These are phyloP conservation scores for Diaporthe batatas DNA, from an alignment of 2,329 filamentous ascomycete species.

Conservation along the genomic window DNA sequence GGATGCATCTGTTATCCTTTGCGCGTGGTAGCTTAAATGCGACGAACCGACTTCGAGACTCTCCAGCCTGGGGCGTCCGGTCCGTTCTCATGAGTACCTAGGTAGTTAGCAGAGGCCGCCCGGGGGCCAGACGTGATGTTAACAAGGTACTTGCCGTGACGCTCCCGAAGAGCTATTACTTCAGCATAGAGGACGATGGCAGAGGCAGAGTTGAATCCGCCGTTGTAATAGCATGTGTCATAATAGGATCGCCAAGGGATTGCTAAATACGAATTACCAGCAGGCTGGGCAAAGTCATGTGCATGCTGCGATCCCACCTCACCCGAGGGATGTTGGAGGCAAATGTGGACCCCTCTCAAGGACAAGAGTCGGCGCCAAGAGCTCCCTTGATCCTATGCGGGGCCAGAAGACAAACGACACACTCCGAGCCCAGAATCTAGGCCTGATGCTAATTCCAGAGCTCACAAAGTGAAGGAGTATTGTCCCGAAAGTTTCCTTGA, in stretches of 20 bases:
- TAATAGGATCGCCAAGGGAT: background rate
- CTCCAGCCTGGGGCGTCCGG: background rate
- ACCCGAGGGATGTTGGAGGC: background rate
- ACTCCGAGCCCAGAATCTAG: slow-evolving; percentile 1
- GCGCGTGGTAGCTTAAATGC: background rate
- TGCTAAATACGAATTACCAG: slow-evolving; percentile 10
- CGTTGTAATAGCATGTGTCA: slow-evolving; percentile 1
- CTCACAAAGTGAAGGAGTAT: background rate
- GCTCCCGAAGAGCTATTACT: background rate
- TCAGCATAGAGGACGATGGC: background rate
- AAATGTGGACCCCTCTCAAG: background rate
- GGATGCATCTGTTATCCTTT: background rate
- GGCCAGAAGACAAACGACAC: slow-evolving; percentile 1
- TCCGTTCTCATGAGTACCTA: background rate
- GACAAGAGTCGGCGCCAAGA: slow-evolving; percentile 27
- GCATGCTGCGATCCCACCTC: background rate
- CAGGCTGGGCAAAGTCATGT: slow-evolving; percentile 4
- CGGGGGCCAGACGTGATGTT: background rate
- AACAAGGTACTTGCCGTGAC: background rate
- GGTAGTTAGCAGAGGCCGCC: too few species aligned
- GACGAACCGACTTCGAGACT: background rate
- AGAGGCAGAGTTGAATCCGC: background rate
- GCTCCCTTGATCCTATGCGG: background rate
- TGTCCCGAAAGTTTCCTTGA: background rate
- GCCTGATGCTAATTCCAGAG: background rate